Evolutionary conservation across 345 rosid genomes (phyloP), one percentile per base, ranked within the genome.

Genomic region (Eucalyptus polyanthemos): DNA sequence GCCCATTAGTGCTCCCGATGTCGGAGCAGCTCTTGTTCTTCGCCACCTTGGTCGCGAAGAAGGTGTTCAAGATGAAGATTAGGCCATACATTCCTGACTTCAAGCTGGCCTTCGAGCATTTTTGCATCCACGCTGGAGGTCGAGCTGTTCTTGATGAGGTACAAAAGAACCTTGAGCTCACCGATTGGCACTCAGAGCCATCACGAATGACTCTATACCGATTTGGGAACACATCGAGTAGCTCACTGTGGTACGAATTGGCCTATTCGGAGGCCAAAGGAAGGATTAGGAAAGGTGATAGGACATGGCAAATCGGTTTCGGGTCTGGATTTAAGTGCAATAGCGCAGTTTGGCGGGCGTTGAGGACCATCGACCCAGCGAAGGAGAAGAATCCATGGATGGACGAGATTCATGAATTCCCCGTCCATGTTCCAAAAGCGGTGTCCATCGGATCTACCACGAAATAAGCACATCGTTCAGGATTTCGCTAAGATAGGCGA

Each of bases 271-370:
- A 95, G 80, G 95, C 96, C 21, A 95, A 93, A 88, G 98, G 97
- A 44, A 93, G 98, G 92, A 91, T 95, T 86, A 93, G 83, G 91
- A 92, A 94, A 40, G 95, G 96, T n/a, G 94, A 95, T 31, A 90
- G 96, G 90, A 90, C 92, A 34, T 96, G 98, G 97, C 96, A 96
- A 87, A 95, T 96, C 37, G 96, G 93, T 25, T 93, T 96, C 50
- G 98, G 98, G 9, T 96, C 98, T 7, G 96, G 97, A 13, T 96
- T 94, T 88, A 96, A 96, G 90, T 96, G 98, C 83, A 96, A 96
- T 88, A 95, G 95, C 53, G 93, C 94, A 2, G 95, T 94, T 11
- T 95, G 97, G 96, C 42, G 65, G n/a, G 95, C 95, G 5, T 31
- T 94, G 49, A 91, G 92, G 67, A 90, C 91, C 27, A 90, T 94